A percentile compares a stretch with the other conserved stretches of the same genome.
These are phyloP conservation scores for Agarophyton chilense DNA, from an alignment of 23 red algal genomes.

Conservation along the genomic window DNA sequence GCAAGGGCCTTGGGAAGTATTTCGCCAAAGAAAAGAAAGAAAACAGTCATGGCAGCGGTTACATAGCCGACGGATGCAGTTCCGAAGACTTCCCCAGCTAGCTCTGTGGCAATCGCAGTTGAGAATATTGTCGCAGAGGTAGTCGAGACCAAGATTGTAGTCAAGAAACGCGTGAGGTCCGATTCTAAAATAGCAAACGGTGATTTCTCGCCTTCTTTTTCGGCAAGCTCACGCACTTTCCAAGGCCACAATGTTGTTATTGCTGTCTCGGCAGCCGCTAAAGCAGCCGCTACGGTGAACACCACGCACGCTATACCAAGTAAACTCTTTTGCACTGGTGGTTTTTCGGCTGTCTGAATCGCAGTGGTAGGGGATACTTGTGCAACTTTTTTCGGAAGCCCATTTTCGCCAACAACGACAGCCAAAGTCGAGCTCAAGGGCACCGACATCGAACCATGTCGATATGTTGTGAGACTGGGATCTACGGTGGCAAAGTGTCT, in stretches of 20 bases:
- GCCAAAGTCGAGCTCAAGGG: neutral
- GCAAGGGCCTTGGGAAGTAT: conserved; percentile 97
- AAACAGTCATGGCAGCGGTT: conserved; percentile 84
- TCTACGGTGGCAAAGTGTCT: neutral
- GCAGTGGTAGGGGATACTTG: neutral
- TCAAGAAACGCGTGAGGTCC: conserved; percentile 94
- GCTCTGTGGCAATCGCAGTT: conserved; percentile 93
- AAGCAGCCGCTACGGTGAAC: conserved; percentile 72
- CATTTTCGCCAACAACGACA: neutral
- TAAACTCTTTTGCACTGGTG: conserved; percentile 24
- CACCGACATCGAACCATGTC: neutral
- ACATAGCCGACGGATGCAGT: conserved; percentile 81
- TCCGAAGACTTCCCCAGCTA: conserved; percentile 88
- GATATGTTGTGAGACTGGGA: neutral
- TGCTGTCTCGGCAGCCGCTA: conserved; percentile 97
- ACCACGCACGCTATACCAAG: conserved; percentile 43
- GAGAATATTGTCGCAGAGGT: conserved; percentile 86
- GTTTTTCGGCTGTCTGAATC: neutral
- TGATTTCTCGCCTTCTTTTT: conserved; percentile 76
- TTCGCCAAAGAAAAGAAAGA: conserved; percentile 99
- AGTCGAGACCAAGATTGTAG: conserved; percentile 94
- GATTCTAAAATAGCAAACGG: conserved; percentile 86
- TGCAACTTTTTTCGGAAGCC: neutral
- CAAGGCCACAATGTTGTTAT: conserved; percentile 98
- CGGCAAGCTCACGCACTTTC: conserved; percentile 95